A percentile compares a stretch with the other conserved stretches of the same genome.
Evolutionary conservation across 2,329 filamentous ascomycete genomes (phyloP).

Genomic region (Trichoderma arundinaceum): DNA sequence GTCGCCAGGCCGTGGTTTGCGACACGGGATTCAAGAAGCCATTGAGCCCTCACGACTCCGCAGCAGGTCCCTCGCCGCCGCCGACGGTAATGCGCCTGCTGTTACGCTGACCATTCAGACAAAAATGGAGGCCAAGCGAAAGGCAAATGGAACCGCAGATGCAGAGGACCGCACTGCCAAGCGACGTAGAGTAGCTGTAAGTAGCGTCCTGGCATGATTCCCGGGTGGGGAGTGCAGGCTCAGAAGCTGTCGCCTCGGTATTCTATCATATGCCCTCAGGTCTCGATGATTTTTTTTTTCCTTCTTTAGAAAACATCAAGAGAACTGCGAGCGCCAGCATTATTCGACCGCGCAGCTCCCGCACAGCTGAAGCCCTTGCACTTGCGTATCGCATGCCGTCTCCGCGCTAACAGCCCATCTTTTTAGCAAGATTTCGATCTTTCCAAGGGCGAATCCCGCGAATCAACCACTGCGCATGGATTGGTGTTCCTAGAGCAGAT

Average conservation of each 20-base stretch:
- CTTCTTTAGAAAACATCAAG: background rate
- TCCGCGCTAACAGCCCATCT: constrained; percentile 26
- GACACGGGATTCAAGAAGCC: constrained; percentile 31
- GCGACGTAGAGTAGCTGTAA: constrained; percentile 59
- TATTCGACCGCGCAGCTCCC: background rate
- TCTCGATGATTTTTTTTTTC: background rate
- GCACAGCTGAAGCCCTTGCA: background rate
- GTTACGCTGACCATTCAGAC: constrained; percentile 36
- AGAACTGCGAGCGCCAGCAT: background rate
- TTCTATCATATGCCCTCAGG: background rate
- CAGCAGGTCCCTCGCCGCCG: constrained; percentile 19
- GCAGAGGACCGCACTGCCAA: constrained; percentile 60
- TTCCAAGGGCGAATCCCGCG: constrained; percentile 63
- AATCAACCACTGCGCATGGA: constrained; percentile 74
- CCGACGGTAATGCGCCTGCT: constrained; percentile 40
- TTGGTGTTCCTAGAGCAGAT: constrained; percentile 76
- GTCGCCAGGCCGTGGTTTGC: constrained; percentile 27
- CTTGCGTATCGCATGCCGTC: constrained; percentile 14
- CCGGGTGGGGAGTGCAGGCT: background rate
- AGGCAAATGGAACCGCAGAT: constrained; percentile 56
- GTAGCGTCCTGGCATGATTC: constrained; percentile 39
- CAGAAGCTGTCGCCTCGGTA: background rate
- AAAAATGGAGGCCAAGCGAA: constrained; percentile 63
- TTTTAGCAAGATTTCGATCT: constrained; percentile 52
- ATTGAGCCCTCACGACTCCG: constrained; percentile 39